phyloP scores from a whole-genome alignment of 371 early-diverging fungal genomes.

The Vairimorpha ceranae region DNA sequence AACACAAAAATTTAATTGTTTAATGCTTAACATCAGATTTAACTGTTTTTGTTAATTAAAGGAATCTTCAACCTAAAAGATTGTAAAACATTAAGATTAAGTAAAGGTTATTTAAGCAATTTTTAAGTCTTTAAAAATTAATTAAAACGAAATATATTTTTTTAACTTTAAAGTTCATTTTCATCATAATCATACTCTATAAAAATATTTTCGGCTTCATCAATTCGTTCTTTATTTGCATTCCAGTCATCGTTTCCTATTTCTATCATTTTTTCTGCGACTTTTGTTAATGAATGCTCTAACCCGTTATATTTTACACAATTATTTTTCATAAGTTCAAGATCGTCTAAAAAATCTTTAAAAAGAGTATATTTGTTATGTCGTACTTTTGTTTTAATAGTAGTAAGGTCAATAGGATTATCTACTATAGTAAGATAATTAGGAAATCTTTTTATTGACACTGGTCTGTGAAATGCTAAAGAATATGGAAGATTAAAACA shows the following conservation, averaged over 20 bases:
- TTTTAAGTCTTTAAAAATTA: too few relatives aligned
- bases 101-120: neutral
- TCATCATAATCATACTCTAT: constrained; percentile 15
- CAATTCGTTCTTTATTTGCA: constrained; percentile 13
- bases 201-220: constrained; percentile 31
- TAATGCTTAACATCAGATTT: neutral
- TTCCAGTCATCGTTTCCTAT: neutral
- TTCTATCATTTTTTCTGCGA: constrained; percentile 56
- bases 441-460: constrained; percentile 63
- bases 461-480: constrained; percentile 63
- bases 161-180: constrained; percentile 2
- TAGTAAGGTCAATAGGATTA: constrained; percentile 61
- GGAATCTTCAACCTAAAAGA: too few relatives aligned
- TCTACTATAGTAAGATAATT: constrained; percentile 57
- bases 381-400: constrained; percentile 60
- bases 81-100: neutral
- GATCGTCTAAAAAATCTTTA: constrained; percentile 56
- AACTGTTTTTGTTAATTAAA: too few relatives aligned
- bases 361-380: constrained; percentile 52
- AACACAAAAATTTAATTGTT: neutral
- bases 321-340: constrained; percentile 60
- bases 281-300: constrained; percentile 61
- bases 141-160: neutral
- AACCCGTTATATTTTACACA: constrained; percentile 63
- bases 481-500: constrained; percentile 57